Conservation (phyloP, 2,329 filamentous ascomycete species). For the Aspergillus eucalypticola region DNA sequence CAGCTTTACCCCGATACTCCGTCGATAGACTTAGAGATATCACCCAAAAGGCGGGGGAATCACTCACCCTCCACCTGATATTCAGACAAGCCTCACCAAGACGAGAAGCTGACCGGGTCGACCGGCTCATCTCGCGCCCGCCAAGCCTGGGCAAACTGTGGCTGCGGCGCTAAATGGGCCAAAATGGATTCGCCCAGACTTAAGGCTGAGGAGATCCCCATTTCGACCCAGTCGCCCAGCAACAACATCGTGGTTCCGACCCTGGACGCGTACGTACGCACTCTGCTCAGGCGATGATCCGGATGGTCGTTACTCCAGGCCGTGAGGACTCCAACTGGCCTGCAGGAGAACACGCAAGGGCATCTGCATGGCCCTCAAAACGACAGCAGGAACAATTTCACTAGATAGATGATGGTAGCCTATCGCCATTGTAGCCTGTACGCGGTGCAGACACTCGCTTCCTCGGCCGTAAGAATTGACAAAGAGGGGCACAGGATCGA, state of each 20-base stretch:
- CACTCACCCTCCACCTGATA: background rate
- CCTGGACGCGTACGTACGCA: constrained; percentile 6
- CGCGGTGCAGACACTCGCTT: background rate
- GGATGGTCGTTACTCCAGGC: background rate
- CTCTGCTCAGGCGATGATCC: constrained; percentile 1
- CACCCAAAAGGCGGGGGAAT: too few species aligned
- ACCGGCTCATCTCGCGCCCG: background rate
- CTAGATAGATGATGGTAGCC: too few species aligned
- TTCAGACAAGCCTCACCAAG: background rate
- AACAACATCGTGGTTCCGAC: background rate
- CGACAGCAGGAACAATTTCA: too few species aligned
- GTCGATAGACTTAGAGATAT: too few species aligned
- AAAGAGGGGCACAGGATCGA: background rate
- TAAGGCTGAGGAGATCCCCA: constrained; percentile 9
- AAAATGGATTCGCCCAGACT: constrained; percentile 7
- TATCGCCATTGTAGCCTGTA: too few species aligned
- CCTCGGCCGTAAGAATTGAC: background rate
- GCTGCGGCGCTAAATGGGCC: constrained; percentile 6
- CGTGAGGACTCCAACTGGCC: too few species aligned
- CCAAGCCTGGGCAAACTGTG: constrained; percentile 6
- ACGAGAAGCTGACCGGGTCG: background rate
- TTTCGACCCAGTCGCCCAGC: background rate
- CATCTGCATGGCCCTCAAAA: background rate
- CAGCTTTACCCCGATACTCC: too few species aligned
- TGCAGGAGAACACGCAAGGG: background rate